phyloP scores from a whole-genome alignment of 177 flowering plant genomes.

The Vitis hybrid region DNA sequence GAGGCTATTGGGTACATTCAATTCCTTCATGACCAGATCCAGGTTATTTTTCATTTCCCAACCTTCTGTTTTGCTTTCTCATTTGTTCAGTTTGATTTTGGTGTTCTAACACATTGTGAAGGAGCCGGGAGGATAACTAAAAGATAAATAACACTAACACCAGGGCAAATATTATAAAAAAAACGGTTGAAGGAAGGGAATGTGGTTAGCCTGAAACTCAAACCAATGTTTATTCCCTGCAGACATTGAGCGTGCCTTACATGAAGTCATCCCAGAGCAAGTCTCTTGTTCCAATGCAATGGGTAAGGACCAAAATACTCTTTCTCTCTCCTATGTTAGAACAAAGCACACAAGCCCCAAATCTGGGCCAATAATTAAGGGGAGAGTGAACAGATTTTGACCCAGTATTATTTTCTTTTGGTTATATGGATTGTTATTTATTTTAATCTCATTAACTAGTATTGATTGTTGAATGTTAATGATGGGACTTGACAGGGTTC shows the following conservation, averaged over 20 bases:
- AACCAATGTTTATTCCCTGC: slow-evolving; percentile 4
- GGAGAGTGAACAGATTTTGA: too few relatives aligned
- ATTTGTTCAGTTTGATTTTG: background rate
- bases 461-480: background rate
- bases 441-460: too few relatives aligned
- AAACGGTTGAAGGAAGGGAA: background rate
- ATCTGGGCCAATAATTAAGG: too few relatives aligned
- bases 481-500: background rate
- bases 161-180: background rate
- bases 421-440: background rate
- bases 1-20: slow-evolving; percentile 43
- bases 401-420: too few relatives aligned
- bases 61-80: background rate
- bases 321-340: background rate
- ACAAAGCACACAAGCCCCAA: too few relatives aligned
- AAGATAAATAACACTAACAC: background rate
- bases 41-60: slow-evolving; percentile 14
- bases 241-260: slow-evolving; percentile 31
- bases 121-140: background rate
- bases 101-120: background rate
- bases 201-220: background rate
- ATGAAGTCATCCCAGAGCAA: slow-evolving; percentile 20
- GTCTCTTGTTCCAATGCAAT: background rate
- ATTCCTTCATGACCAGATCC: slow-evolving; percentile 40
- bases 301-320: slow-evolving; percentile 8